A percentile compares a stretch with the other conserved stretches of the same genome.
Evolutionary conservation across 1,139 yeast species (phyloP).

Genomic region (Zygosaccharomyces pseudobailii): DNA sequence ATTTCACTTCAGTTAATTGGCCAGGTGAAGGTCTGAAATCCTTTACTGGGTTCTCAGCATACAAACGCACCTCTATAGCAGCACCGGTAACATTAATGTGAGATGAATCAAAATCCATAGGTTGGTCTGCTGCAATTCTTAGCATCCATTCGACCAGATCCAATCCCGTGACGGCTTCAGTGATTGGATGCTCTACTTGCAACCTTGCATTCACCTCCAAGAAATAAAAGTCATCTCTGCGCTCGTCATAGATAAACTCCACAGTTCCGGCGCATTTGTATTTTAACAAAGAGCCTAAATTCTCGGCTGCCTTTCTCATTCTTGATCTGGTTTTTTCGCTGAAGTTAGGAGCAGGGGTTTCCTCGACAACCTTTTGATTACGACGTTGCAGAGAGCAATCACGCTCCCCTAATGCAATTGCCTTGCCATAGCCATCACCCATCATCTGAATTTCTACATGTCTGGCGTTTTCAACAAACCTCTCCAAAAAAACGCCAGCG

Average conservation of each 20-base stretch:
- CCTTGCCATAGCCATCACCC: slow-evolving; percentile 91
- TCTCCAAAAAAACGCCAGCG: slow-evolving; percentile 88
- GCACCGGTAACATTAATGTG: slow-evolving; percentile 68
- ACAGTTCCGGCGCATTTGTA: slow-evolving; percentile 98
- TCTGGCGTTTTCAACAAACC: slow-evolving; percentile 89
- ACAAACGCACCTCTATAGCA: slow-evolving; percentile 92
- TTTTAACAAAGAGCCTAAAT: slow-evolving; percentile 70
- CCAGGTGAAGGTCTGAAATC: slow-evolving; percentile 97
- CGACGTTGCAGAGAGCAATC: slow-evolving; percentile 97
- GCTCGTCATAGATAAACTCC: slow-evolving; percentile 86
- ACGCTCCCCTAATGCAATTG: slow-evolving; percentile 92
- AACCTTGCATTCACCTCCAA: slow-evolving; percentile 94
- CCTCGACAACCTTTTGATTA: slow-evolving; percentile 93
- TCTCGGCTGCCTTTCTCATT: slow-evolving; percentile 83
- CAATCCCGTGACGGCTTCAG: slow-evolving; percentile 90
- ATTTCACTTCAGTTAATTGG: slow-evolving; percentile 74
- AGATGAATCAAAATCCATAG: slow-evolving; percentile 64
- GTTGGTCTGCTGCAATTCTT: slow-evolving; percentile 78
- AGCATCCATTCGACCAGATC: slow-evolving; percentile 98
- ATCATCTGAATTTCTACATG: slow-evolving; percentile 96
- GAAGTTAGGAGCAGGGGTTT: slow-evolving; percentile 94
- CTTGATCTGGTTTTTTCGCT: slow-evolving; percentile 69
- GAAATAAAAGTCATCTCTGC: slow-evolving; percentile 83
- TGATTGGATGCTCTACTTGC: slow-evolving; percentile 96
- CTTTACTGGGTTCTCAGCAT: slow-evolving; percentile 94